These are phyloP conservation scores for Tylopilus rubrobrunneus DNA, from an alignment of 768 basidiomycete genomes.

Conservation along the genomic window DNA sequence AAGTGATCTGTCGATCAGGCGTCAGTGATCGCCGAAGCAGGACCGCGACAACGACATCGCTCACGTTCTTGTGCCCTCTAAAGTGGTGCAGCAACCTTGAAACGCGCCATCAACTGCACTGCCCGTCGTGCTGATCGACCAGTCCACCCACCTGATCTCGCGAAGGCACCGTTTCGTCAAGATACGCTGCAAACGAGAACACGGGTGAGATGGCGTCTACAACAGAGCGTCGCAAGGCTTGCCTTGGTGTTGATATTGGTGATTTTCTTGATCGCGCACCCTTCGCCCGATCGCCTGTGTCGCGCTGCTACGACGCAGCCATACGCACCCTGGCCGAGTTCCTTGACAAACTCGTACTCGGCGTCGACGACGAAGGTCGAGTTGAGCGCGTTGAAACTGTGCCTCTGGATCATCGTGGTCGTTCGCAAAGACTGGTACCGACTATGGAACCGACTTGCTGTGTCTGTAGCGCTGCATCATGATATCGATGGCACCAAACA, in stretches of 20 bases:
- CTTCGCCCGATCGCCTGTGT: slow-evolving; percentile 79
- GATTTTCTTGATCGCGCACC: slow-evolving; percentile 95
- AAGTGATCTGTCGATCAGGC: slow-evolving; percentile 68
- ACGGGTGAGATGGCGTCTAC: slow-evolving; percentile 12
- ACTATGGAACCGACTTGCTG: no score
- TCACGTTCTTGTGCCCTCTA: slow-evolving; percentile 96
- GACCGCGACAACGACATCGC: slow-evolving; percentile 3
- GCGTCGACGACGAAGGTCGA: slow-evolving; percentile 85
- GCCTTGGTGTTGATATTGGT: slow-evolving; percentile 91
- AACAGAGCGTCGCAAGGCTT: slow-evolving; percentile 11
- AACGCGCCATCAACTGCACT: slow-evolving; percentile 13
- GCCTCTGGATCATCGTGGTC: slow-evolving; percentile 55
- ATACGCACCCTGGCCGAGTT: slow-evolving; percentile 94
- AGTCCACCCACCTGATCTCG: slow-evolving; percentile 73
- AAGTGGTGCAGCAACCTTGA: slow-evolving; percentile 90
- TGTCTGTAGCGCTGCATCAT: no score
- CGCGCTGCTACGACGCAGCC: slow-evolving; percentile 87
- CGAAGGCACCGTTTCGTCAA: slow-evolving; percentile 94
- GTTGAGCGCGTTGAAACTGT: slow-evolving; percentile 79
- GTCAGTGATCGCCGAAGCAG: slow-evolving; percentile 3
- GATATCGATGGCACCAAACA: slow-evolving; percentile 32
- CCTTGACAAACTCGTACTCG: slow-evolving; percentile 93
- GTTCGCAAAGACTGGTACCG: no score
- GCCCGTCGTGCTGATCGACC: not conserved
- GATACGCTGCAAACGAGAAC: slow-evolving; percentile 58